phyloP scores from a whole-genome alignment of 192 early-diverging fungal genomes.

The Diversispora epigaea region DNA sequence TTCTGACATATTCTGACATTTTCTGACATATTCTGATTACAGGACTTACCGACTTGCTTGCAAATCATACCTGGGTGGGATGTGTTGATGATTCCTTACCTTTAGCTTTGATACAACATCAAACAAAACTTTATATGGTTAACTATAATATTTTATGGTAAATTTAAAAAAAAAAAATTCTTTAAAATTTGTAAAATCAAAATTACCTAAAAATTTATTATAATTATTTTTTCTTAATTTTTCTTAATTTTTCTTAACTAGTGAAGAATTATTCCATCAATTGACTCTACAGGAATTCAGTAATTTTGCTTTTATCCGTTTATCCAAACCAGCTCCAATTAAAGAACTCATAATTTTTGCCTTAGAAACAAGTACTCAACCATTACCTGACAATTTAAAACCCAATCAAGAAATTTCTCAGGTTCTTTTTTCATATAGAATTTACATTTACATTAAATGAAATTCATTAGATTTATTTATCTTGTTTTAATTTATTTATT shows the following conservation, averaged over 20 bases:
- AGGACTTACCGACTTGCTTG: conserved; percentile 77
- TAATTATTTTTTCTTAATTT: background rate
- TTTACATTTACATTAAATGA: background rate
- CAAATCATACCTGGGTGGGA: conserved; percentile 86
- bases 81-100: conserved; percentile 68
- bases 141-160: conserved; percentile 76
- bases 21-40: background rate
- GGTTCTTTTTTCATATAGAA: conserved; percentile 39
- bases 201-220: too few species aligned
- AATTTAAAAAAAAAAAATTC: background rate
- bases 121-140: conserved; percentile 81
- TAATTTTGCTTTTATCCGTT: conserved; percentile 79
- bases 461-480: background rate
- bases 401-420: conserved; percentile 56
- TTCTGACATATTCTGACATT: too few species aligned
- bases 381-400: conserved; percentile 47
- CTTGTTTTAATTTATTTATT: background rate
- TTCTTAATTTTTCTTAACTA: conserved; percentile 29
- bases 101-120: conserved; percentile 82
- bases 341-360: conserved; percentile 70
- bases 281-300: conserved; percentile 74
- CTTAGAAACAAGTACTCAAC: conserved; percentile 54
- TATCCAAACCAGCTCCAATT: conserved; percentile 67
- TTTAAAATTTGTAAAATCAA: too few species aligned
- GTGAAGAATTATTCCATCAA: conserved; percentile 91